Evolutionary conservation across 495 filamentous ascomycete species (phyloP).

Genomic region (Bathelium albidoporum): DNA sequence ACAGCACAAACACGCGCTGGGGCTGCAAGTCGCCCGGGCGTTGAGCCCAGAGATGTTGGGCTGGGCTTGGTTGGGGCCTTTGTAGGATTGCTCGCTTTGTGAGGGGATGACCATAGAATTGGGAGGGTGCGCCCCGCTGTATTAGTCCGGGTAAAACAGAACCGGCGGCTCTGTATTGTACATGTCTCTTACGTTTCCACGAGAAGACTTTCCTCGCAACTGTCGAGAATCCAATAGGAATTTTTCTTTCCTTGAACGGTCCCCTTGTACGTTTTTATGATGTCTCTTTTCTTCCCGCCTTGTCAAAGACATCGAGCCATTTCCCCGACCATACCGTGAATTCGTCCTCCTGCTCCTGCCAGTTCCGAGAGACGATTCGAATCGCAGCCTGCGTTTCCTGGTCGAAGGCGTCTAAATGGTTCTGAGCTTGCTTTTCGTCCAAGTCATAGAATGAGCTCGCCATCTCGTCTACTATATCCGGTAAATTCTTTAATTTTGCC

Average conservation of each 20-base stretch:
- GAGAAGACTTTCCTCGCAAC: background rate
- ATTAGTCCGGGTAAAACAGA: slow-evolving; percentile 3
- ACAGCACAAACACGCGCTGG: slow-evolving; percentile 4
- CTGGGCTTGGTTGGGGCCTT: background rate
- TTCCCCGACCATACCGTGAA: slow-evolving; percentile 31
- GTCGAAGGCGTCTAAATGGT: slow-evolving; percentile 19
- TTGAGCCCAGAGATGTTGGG: background rate
- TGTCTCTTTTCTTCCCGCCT: background rate
- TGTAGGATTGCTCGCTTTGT: background rate
- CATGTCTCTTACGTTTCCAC: background rate
- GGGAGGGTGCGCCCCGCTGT: background rate
- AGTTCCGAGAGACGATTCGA: slow-evolving; percentile 16
- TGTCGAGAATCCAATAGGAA: background rate
- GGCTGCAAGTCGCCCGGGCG: background rate
- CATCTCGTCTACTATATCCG: slow-evolving; percentile 38
- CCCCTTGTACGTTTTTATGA: slow-evolving; percentile 7
- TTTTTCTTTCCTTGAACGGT: background rate
- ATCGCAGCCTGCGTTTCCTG: slow-evolving; percentile 20
- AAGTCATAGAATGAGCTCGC: slow-evolving; percentile 43
- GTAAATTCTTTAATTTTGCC: slow-evolving; percentile 32
- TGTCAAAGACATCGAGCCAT: slow-evolving; percentile 16
- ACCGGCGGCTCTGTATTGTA: background rate
- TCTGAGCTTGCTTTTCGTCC: slow-evolving; percentile 29
- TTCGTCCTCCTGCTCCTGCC: slow-evolving; percentile 27
- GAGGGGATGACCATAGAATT: background rate